Base-by-base conservation (phyloP, 345 rosid genomes). In the Limnanthes douglasii region DNA sequence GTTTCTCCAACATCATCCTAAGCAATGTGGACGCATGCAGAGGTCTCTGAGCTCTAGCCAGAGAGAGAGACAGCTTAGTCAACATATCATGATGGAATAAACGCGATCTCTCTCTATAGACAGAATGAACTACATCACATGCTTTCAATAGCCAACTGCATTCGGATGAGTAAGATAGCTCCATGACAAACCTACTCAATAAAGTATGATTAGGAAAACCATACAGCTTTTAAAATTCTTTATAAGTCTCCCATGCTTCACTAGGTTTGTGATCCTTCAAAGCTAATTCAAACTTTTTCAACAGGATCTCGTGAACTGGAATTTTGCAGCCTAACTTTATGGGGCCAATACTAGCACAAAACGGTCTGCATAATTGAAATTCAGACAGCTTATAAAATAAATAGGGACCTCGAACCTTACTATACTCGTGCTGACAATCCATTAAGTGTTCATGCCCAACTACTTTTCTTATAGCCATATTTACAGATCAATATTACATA, bases 41-140 rank as follows among this genome's bases (percentile, higher is more conserved):
- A 20, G 70, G 65, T 84, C 69, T 54, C 53, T 72, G 66, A 21
- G 78, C 76, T 70, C 95, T 74, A 12, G 77, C 84, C 37, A 79
- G 46, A 41, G 79, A 68, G 34, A 90, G 60, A 1, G 60, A 50
- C 15, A 84, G 50, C 58, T 70, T 79, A 5, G 60, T 58, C 19
- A 84, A 37, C 20, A 60, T 43, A 22, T 68, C 77, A 1, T 23
- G 21, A 38, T 50, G 51, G 16, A 77, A 30, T 34, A 61, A 37
- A 32, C 30, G 38, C 0, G 81, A 31, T 31, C 64, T 76, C 32
- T 63, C 73, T 41, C 69, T 64, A 54, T 54, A 38, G 38, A 58
- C 33, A 10, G 44, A 9, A 15, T 63, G 35, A 38, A 60, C 78
- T 41, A 84, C 35, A 41, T 68, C 66, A 37, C 31, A 33, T 11